Conservation (phyloP, 1,284 basidiomycete genomes). For the Ganoderma sinense region DNA sequence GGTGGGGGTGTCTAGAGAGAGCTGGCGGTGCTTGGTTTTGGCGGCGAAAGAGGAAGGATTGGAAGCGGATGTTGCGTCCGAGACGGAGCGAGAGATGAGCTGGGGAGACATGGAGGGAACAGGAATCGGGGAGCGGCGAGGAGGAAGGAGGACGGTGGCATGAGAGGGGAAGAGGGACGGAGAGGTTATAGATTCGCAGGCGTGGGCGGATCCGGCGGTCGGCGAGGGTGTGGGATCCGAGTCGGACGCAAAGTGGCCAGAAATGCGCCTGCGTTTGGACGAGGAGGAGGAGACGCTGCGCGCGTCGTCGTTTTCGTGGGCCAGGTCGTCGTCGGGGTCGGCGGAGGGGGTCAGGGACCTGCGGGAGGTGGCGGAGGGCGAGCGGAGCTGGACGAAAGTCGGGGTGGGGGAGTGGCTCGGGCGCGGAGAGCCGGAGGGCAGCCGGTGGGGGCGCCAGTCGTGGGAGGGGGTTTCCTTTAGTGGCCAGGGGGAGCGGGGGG, state of each 20-base stretch:
- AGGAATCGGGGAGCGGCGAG: constrained; percentile 5
- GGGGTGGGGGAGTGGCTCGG: constrained; percentile 6
- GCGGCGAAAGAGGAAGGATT: constrained; percentile 7
- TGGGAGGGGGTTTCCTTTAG: constrained; percentile 40
- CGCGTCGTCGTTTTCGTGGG: constrained; percentile 42
- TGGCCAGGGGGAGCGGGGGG: constrained; percentile 31
- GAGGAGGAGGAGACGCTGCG: constrained; percentile 31
- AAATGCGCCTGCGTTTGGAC: constrained; percentile 40
- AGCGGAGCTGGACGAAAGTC: constrained; percentile 12
- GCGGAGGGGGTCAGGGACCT: constrained; percentile 4
- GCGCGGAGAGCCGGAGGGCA: constrained; percentile 5
- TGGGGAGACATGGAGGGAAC: constrained; percentile 12
- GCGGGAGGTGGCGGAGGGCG: constrained; percentile 16
- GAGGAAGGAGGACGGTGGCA: constrained; percentile 2
- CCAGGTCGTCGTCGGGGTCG: constrained; percentile 35
- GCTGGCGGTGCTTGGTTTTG: constrained; percentile 19
- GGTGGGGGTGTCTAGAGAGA: constrained; percentile 12
- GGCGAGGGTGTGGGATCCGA: constrained; percentile 23
- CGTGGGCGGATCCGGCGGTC: constrained; percentile 29
- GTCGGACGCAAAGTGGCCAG: constrained; percentile 29
- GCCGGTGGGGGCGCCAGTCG: constrained; percentile 19
- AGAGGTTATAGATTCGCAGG: constrained; percentile 18
- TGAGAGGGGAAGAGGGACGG: constrained; percentile 21
- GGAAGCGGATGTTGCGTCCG: constrained; percentile 17
- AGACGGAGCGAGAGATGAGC: constrained; percentile 12